A percentile compares a stretch with the other conserved stretches of the same genome.
These are phyloP conservation scores for Schizophyllum amplum DNA, from an alignment of 1,284 basidiomycete species.

Conservation along the genomic window DNA sequence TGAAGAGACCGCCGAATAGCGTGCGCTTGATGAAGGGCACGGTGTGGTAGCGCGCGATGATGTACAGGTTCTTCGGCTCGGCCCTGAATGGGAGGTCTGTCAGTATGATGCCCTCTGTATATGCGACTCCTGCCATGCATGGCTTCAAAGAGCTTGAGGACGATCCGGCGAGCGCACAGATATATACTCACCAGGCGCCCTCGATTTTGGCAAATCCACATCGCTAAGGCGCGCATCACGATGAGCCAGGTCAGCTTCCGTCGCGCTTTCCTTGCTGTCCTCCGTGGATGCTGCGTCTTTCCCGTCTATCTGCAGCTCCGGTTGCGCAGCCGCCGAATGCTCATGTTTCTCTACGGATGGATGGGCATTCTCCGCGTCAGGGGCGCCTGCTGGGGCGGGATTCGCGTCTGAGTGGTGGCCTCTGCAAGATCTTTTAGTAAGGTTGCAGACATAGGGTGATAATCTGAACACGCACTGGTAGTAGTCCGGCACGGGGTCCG, in stretches of 20 bases:
- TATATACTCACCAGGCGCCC: not conserved
- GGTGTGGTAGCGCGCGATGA: conserved; percentile 20
- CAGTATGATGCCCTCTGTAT: too few relatives aligned
- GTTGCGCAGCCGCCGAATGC: not conserved
- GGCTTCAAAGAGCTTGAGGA: not conserved
- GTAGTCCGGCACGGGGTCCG: conserved; percentile 20
- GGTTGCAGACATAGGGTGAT: too few relatives aligned
- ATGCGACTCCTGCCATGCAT: not conserved
- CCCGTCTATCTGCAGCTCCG: not conserved
- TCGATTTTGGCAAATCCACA: not conserved
- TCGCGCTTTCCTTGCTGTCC: not conserved
- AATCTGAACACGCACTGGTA: conserved; percentile 10
- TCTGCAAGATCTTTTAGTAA: too few relatives aligned
- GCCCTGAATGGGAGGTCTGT: conserved; percentile 18
- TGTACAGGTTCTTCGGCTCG: conserved; percentile 21
- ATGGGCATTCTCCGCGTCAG: conserved; percentile 13
- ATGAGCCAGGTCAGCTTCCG: not conserved
- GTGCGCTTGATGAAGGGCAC: conserved; percentile 17
- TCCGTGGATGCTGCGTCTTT: not conserved
- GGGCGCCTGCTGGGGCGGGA: not conserved
- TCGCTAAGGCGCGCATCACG: not conserved
- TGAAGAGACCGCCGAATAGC: conserved; percentile 17
- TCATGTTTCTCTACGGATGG: conserved; percentile 3
- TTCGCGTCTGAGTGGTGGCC: not conserved
- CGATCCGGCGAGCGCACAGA: not conserved